phyloP scores from a whole-genome alignment of 495 filamentous ascomycete genomes.

The Talaromyces ruber region DNA sequence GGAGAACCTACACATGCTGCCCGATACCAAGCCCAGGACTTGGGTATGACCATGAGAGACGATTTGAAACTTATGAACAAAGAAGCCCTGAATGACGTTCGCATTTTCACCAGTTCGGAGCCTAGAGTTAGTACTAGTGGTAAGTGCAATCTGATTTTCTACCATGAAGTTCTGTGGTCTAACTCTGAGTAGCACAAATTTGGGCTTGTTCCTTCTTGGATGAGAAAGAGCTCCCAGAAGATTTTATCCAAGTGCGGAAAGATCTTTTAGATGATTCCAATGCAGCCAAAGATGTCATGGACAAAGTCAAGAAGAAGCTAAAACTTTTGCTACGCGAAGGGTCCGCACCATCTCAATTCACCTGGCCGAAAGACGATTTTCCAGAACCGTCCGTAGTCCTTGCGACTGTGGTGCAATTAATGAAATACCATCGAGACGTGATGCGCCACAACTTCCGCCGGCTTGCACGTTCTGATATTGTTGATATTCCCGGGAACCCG shows the following conservation, averaged over 20 bases:
- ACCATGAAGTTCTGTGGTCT: conserved; percentile 9
- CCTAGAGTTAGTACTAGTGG: conserved; percentile 85
- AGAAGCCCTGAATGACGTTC: conserved; percentile 80
- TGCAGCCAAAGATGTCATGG: conserved; percentile 99
- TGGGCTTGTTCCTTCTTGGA: conserved; percentile 88
- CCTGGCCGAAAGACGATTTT: conserved; percentile 89
- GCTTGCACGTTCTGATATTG: conserved; percentile 50
- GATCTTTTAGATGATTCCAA: conserved; percentile 96
- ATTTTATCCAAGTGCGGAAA: conserved; percentile 82
- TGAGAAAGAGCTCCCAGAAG: conserved; percentile 72
- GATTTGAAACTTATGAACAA: conserved; percentile 91
- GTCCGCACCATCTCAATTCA: conserved; percentile 85
- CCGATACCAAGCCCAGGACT: conserved; percentile 88
- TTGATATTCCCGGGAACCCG: conserved; percentile 23
- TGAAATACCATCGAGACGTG: conserved; percentile 92
- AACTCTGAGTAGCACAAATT: conserved; percentile 62
- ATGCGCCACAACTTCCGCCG: conserved; percentile 88
- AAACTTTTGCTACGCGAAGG: conserved; percentile 86
- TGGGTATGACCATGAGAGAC: conserved; percentile 91
- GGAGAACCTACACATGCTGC: conserved; percentile 97
- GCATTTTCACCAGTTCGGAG: conserved; percentile 91
- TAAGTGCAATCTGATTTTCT: conserved; percentile 22
- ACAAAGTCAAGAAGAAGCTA: conserved; percentile 98
- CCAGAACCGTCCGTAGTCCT: conserved; percentile 89
- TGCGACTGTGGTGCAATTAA: conserved; percentile 82